Conservation (phyloP, 2,329 filamentous ascomycete species). For the Coniochaeta hoffmannii region DNA sequence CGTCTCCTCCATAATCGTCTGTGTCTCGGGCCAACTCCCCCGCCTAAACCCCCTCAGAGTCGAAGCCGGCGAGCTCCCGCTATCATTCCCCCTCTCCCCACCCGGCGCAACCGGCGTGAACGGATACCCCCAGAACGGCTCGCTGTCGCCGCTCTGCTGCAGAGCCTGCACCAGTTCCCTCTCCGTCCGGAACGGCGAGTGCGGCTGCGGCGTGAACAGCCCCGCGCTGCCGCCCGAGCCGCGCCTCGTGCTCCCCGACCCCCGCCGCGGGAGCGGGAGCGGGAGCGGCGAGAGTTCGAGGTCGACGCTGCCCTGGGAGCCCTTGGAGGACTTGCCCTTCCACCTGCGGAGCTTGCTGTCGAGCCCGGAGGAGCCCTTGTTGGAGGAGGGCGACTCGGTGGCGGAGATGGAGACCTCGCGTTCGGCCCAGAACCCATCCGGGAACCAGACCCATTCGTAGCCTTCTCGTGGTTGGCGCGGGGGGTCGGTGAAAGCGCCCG, state of each 20-base stretch:
- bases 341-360: conserved; percentile 25
- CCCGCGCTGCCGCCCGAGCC: background rate
- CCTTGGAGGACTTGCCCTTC: conserved; percentile 21
- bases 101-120: background rate
- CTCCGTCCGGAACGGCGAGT: background rate
- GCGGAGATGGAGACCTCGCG: conserved; percentile 24
- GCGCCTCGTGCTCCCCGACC: background rate
- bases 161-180: background rate
- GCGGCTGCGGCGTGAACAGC: background rate
- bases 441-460: conserved; percentile 57
- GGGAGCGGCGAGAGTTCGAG: no score
- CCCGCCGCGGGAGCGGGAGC: background rate
- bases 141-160: background rate
- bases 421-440: conserved; percentile 57
- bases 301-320: background rate
- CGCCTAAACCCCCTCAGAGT: background rate
- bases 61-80: background rate
- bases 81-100: background rate
- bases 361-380: conserved; percentile 9
- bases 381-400: conserved; percentile 7
- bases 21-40: conserved; percentile 1
- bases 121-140: background rate
- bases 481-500: conserved; percentile 30
- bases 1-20: background rate
- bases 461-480: conserved; percentile 47